A percentile compares a stretch with the other conserved stretches of the same genome.
Evolutionary conservation across 768 basidiomycete species (phyloP).

Genomic region (Leccinellum rugosiceps): DNA sequence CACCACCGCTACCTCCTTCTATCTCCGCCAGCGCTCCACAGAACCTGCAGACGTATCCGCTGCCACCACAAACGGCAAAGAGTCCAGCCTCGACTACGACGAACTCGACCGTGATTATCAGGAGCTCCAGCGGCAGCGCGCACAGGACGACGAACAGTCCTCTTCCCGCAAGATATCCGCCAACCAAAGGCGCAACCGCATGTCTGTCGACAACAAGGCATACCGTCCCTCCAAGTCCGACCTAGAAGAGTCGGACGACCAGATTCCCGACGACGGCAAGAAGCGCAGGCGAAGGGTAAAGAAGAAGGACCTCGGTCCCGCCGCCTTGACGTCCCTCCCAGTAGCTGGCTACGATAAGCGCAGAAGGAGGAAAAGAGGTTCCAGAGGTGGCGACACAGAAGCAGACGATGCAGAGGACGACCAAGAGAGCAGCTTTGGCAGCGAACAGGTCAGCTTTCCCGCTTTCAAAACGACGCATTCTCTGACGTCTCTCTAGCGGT

Average conservation of each 20-base stretch:
- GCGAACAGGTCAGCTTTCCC: constrained; percentile 40
- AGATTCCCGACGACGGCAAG: constrained; percentile 50
- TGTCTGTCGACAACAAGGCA: constrained; percentile 78
- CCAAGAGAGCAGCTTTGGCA: constrained; percentile 35
- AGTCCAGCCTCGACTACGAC: constrained; percentile 72
- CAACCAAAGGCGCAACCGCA: constrained; percentile 52
- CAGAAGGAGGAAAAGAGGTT: constrained; percentile 48
- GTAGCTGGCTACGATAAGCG: constrained; percentile 63
- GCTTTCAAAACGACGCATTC: constrained; percentile 17
- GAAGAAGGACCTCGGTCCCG: constrained; percentile 50
- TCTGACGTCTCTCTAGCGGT: constrained; percentile 18
- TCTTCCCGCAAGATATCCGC: constrained; percentile 33
- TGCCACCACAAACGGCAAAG: constrained; percentile 37
- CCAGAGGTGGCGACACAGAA: constrained; percentile 40
- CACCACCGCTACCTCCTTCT: constrained; percentile 54
- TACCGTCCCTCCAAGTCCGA: constrained; percentile 69
- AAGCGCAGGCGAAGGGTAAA: constrained; percentile 49
- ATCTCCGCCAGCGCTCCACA: constrained; percentile 58
- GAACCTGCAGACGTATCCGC: constrained; percentile 48
- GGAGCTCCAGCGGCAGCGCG: constrained; percentile 28
- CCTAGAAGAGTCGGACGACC: constrained; percentile 62
- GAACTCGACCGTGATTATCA: constrained; percentile 70
- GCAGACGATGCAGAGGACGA: constrained; percentile 46
- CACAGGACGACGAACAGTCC: constrained; percentile 22
- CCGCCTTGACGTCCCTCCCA: constrained; percentile 64